Evolutionary conservation across 805 yeast genomes (phyloP).

Genomic region (Komagataella pastoris): DNA sequence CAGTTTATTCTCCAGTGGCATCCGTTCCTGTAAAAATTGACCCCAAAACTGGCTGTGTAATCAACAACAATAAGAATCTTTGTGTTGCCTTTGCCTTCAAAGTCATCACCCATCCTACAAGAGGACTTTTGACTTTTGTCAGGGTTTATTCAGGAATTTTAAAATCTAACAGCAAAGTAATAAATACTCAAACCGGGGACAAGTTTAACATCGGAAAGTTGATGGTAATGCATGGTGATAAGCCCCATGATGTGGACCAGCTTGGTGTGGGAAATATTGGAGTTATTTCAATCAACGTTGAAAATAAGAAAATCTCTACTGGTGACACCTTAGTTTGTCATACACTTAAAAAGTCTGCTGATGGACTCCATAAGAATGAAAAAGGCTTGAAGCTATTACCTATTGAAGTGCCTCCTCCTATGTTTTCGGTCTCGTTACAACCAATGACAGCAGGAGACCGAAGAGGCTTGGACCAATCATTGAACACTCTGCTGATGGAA

Average conservation of each 20-base stretch:
- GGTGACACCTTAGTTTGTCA: slow-evolving; percentile 82
- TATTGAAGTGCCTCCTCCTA: slow-evolving; percentile 82
- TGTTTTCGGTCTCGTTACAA: slow-evolving; percentile 73
- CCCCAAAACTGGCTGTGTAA: slow-evolving; percentile 29
- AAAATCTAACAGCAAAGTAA: slow-evolving; percentile 43
- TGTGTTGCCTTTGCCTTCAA: slow-evolving; percentile 83
- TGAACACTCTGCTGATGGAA: slow-evolving; percentile 58
- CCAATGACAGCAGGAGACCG: slow-evolving; percentile 78
- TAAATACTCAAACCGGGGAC: slow-evolving; percentile 59
- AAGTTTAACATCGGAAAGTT: slow-evolving; percentile 56
- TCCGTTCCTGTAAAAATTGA: slow-evolving; percentile 23
- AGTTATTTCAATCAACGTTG: slow-evolving; percentile 61
- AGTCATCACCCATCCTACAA: slow-evolving; percentile 71
- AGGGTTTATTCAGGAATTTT: slow-evolving; percentile 80
- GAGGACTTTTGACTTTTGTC: slow-evolving; percentile 76
- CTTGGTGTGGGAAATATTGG: slow-evolving; percentile 80
- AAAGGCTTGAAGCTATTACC: slow-evolving; percentile 49
- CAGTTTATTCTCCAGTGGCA: slow-evolving; percentile 18
- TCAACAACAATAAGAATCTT: slow-evolving; percentile 44
- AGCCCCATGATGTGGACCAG: slow-evolving; percentile 54
- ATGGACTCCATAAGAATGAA: slow-evolving; percentile 18
- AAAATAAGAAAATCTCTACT: slow-evolving; percentile 46
- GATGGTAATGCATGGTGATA: slow-evolving; percentile 79
- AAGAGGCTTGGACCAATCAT: slow-evolving; percentile 56
- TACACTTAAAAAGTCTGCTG: slow-evolving; percentile 29